phyloP scores from a whole-genome alignment of 179 eudicot species.

The Spinacia oleracea region DNA sequence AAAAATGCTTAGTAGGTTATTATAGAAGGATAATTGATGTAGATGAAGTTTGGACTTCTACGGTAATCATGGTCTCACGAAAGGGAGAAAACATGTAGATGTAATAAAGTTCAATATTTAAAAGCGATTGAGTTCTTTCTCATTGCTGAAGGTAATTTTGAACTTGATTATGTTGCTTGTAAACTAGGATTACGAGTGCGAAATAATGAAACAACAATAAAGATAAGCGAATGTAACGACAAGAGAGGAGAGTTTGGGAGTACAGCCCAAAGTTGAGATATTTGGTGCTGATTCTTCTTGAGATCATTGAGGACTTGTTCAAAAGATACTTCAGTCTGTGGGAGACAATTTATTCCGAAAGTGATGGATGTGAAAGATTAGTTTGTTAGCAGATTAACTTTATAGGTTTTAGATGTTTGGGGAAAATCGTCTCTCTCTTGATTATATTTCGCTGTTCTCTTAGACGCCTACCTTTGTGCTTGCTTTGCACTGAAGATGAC shows the following conservation, averaged over 20 bases:
- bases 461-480: not conserved
- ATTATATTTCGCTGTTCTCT: too few species aligned
- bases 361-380: not conserved
- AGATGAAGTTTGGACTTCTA: too few species aligned
- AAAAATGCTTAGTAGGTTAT: not conserved
- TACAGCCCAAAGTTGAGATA: not conserved
- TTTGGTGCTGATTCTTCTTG: not conserved
- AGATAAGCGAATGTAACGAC: not conserved
- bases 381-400: not conserved
- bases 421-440: not conserved
- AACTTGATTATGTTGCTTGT: not conserved
- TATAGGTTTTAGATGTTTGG: not conserved
- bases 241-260: not conserved
- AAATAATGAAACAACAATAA: not conserved
- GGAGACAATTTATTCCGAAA: not conserved
- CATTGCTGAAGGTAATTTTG: not conserved
- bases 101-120: not conserved
- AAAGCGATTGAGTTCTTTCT: not conserved
- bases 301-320: not conserved
- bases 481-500: not conserved
- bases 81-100: not conserved
- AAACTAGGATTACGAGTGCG: not conserved
- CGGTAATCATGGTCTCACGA: not conserved
- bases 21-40: not conserved
- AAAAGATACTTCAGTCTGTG: not conserved